Evolutionary conservation across 1,284 basidiomycete species (phyloP).

Genomic region (Cryptococcus neoformans): DNA sequence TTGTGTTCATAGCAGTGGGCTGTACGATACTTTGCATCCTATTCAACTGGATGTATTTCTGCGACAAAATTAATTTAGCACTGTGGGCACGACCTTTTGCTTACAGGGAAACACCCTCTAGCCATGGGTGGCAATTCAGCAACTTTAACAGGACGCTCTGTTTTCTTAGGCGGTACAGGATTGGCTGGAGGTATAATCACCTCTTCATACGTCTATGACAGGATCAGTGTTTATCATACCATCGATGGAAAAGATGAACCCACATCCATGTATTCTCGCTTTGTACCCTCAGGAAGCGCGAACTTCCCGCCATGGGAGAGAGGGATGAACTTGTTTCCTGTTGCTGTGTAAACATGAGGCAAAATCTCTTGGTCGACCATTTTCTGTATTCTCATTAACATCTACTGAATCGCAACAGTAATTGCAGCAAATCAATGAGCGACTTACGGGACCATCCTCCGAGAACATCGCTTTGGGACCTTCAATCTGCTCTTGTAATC

Average conservation of each 20-base stretch:
- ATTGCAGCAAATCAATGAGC: neutral
- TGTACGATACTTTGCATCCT: conserved; percentile 95
- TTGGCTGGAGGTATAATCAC: conserved; percentile 84
- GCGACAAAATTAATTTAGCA: conserved; percentile 7
- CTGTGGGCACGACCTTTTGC: conserved; percentile 23
- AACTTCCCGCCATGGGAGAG: conserved; percentile 70
- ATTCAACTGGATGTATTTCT: conserved; percentile 87
- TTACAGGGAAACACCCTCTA: conserved; percentile 81
- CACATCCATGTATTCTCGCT: conserved; percentile 65
- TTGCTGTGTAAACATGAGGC: conserved; percentile 82
- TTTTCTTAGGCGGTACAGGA: conserved; percentile 67
- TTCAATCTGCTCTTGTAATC: conserved; percentile 42
- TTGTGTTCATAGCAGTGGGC: conserved; percentile 86
- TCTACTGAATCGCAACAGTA: neutral
- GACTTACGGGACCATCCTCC: conserved; percentile 29
- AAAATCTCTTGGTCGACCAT: conserved; percentile 61
- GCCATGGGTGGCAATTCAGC: conserved; percentile 74
- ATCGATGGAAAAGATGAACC: conserved; percentile 10
- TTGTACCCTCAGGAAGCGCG: conserved; percentile 79
- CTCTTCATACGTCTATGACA: conserved; percentile 57
- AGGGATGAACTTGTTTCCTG: conserved; percentile 59
- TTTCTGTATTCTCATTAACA: neutral
- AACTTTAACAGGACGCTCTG: conserved; percentile 73
- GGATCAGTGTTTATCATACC: conserved; percentile 27
- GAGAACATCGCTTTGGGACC: conserved; percentile 36